Percentiles rank a stretch among this genome's conserved stretches.
Conservation (phyloP, 257 asterid genomes). For the Solanum chiquidenum region DNA sequence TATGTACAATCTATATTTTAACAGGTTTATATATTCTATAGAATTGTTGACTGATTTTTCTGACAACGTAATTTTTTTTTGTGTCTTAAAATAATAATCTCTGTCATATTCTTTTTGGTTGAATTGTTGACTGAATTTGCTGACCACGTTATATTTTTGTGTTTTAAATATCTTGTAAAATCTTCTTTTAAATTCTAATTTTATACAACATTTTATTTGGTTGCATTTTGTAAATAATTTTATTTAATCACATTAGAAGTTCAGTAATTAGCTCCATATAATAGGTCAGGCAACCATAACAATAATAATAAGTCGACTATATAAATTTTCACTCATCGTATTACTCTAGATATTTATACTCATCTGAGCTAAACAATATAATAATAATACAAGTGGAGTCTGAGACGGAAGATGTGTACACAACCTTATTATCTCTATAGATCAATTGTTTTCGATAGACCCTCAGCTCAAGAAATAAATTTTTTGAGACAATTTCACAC, state of each 20-base stretch:
- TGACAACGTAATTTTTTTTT: not conserved
- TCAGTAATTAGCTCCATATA: not conserved
- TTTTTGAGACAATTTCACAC: too few species aligned
- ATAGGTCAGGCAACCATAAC: too few species aligned
- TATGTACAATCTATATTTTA: not conserved
- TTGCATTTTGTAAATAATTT: not conserved
- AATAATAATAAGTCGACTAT: too few species aligned
- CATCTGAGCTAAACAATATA: too few species aligned
- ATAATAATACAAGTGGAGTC: too few species aligned
- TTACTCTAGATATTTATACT: too few species aligned
- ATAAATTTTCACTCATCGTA: too few species aligned
- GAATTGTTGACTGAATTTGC: not conserved
- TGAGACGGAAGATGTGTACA: too few species aligned
- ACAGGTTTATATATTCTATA: not conserved
- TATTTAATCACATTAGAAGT: not conserved
- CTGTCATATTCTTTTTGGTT: not conserved
- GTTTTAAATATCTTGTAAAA: not conserved
- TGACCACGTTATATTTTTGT: not conserved
- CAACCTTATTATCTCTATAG: too few species aligned
- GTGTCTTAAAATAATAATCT: not conserved
- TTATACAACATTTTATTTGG: not conserved
- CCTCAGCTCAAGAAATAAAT: too few species aligned
- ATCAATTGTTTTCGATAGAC: too few species aligned
- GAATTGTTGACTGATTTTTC: not conserved
- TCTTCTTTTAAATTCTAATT: not conserved